Percentiles rank a stretch among this genome's conserved stretches.
These are phyloP conservation scores for Trichoderma citrinoviride DNA, from an alignment of 2,329 filamentous ascomycete genomes.

Conservation along the genomic window DNA sequence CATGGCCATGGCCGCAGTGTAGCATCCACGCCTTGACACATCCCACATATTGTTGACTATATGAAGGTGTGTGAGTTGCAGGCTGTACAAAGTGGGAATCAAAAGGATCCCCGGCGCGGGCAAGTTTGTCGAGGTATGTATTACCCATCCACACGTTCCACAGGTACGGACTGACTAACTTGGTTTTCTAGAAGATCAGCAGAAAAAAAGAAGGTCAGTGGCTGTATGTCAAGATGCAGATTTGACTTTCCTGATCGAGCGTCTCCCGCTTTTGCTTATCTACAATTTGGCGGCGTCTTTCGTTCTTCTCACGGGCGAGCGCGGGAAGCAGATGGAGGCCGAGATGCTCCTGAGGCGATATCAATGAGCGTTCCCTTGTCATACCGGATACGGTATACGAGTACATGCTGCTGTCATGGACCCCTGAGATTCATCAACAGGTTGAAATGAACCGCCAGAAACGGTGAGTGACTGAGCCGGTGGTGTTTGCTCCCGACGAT, in stretches of 20 bases:
- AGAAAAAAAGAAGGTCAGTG: background rate
- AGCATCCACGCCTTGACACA: background rate
- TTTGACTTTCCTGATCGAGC: slow-evolving; percentile 2
- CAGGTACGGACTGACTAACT: background rate
- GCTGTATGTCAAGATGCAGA: background rate
- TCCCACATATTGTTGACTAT: background rate
- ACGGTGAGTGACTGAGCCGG: background rate
- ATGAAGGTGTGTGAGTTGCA: background rate
- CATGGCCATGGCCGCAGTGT: background rate
- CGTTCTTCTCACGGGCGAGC: background rate
- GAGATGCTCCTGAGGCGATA: background rate
- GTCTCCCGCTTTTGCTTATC: slow-evolving; percentile 7
- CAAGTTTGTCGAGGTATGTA: background rate
- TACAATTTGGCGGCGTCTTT: background rate
- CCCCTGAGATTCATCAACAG: background rate
- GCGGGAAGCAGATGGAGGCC: background rate
- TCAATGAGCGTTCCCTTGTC: background rate
- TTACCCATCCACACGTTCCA: background rate
- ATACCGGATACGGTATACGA: too few relatives aligned
- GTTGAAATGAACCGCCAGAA: background rate
- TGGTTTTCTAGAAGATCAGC: slow-evolving; percentile 9
- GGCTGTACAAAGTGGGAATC: background rate
- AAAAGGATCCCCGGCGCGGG: background rate
- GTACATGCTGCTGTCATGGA: background rate
- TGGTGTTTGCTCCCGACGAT: background rate